Percentiles rank a stretch among this genome's conserved stretches.
phyloP scores from a whole-genome alignment of 192 early-diverging fungal genomes.

The Mortierella alpina region DNA sequence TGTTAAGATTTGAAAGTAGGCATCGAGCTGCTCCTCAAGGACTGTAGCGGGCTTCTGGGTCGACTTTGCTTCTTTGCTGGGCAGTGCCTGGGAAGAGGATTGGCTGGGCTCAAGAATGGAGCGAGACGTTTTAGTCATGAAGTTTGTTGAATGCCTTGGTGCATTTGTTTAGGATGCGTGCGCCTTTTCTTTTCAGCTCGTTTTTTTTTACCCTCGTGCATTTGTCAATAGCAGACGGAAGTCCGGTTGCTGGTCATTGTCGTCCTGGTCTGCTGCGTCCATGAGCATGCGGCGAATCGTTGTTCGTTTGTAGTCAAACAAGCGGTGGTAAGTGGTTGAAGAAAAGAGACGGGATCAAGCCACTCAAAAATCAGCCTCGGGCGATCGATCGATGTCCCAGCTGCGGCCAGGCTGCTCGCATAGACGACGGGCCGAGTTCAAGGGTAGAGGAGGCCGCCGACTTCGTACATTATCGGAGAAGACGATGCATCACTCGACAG shows the following conservation, averaged over 20 bases:
- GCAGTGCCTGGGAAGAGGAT: constrained; percentile 21
- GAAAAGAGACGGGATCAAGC: too few relatives aligned
- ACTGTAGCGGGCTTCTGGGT: constrained; percentile 8
- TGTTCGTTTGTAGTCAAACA: too few relatives aligned
- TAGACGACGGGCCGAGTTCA: too few relatives aligned
- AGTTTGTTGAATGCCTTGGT: background rate
- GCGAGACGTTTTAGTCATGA: background rate
- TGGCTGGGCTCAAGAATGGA: background rate
- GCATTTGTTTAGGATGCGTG: background rate
- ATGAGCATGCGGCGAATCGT: background rate
- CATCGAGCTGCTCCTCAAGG: constrained; percentile 29
- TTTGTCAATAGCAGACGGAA: constrained; percentile 27
- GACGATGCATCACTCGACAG: too few relatives aligned
- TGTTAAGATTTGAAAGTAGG: constrained; percentile 28
- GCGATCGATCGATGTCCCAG: too few relatives aligned
- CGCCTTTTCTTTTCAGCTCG: background rate
- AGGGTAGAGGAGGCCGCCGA: too few relatives aligned
- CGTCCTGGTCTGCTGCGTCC: constrained; percentile 38
- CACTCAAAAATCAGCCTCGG: too few relatives aligned
- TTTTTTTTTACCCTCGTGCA: constrained; percentile 21
- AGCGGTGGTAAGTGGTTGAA: too few relatives aligned
- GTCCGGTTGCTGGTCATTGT: constrained; percentile 48
- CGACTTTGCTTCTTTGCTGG: constrained; percentile 28
- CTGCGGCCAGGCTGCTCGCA: too few relatives aligned
- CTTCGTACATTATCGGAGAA: too few relatives aligned